These are phyloP conservation scores for Tilletia setariae DNA, from an alignment of 1,284 basidiomycete species.

Conservation along the genomic window DNA sequence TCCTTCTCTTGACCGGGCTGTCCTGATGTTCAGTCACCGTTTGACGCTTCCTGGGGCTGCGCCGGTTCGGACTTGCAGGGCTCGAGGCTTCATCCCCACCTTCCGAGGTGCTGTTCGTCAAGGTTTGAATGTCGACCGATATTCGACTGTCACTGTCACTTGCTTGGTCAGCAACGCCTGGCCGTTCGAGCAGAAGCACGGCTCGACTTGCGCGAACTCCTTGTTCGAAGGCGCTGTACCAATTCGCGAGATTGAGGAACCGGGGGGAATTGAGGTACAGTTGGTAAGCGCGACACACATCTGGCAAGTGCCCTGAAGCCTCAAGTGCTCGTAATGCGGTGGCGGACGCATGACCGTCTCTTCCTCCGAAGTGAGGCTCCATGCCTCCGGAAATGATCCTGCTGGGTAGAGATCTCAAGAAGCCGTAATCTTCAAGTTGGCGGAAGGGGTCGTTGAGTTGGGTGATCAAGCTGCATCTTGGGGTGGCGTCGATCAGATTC, in stretches of 20 bases:
- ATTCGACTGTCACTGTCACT: not conserved
- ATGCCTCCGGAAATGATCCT: no score
- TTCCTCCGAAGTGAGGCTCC: no score
- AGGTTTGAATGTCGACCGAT: not conserved
- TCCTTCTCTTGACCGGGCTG: slow-evolving; percentile 21
- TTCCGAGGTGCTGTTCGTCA: slow-evolving; percentile 1
- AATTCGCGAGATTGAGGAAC: slow-evolving; percentile 49
- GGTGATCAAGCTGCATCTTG: not conserved
- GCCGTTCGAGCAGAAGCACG: not conserved
- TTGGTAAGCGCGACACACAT: slow-evolving; percentile 39
- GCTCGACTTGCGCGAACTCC: slow-evolving; percentile 21
- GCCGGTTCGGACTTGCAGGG: not conserved
- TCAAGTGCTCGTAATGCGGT: not conserved
- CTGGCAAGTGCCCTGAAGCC: slow-evolving; percentile 25
- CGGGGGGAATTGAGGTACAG: slow-evolving; percentile 42
- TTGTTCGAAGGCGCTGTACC: slow-evolving; percentile 47
- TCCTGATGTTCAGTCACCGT: not conserved
- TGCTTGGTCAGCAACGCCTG: not conserved
- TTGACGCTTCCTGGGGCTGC: slow-evolving; percentile 15
- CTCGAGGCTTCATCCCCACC: slow-evolving; percentile 10
- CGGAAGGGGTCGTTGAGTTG: slow-evolving; percentile 3
- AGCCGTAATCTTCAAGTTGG: not conserved
- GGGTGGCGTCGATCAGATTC: not conserved
- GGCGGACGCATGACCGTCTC: slow-evolving; percentile 1
- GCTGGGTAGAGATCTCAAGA: not conserved